Conservation (phyloP, 2,329 filamentous ascomycete species). For the Nakataea oryzae region DNA sequence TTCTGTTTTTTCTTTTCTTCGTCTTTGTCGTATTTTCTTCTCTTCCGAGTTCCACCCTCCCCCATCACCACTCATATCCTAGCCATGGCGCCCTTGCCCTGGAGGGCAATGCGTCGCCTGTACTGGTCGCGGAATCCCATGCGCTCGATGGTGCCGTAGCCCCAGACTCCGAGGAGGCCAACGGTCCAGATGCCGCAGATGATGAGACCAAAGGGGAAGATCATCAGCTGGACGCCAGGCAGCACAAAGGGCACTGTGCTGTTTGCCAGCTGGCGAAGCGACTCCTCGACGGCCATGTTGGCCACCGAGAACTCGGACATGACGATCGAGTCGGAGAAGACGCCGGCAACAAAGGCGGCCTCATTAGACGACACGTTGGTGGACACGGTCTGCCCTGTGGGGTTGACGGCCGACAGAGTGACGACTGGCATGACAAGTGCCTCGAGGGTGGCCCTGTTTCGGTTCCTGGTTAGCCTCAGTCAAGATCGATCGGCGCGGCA, state of each 20-base stretch:
- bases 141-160: constrained; percentile 55
- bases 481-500: no score
- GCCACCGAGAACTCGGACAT: constrained; percentile 39
- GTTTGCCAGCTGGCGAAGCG: constrained; percentile 32
- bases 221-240: constrained; percentile 56
- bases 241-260: constrained; percentile 55
- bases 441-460: constrained; percentile 44
- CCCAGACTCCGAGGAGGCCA: constrained; percentile 35
- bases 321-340: constrained; percentile 51
- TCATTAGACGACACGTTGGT: constrained; percentile 61
- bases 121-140: constrained; percentile 57
- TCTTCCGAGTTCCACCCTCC: constrained; percentile 1
- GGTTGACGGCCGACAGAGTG: constrained; percentile 48
- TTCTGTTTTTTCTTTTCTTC: neutral
- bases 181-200: constrained; percentile 54
- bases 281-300: constrained; percentile 36
- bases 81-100: constrained; percentile 19
- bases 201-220: constrained; percentile 61
- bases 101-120: constrained; percentile 36
- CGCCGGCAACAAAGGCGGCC: constrained; percentile 59
- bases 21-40: constrained; percentile 2
- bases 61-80: constrained; percentile 16
- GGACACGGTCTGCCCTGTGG: constrained; percentile 38
- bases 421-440: constrained; percentile 58
- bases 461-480: neutral